Base-by-base conservation (phyloP, 345 rosid species). In the Citrus hindsii region DNA sequence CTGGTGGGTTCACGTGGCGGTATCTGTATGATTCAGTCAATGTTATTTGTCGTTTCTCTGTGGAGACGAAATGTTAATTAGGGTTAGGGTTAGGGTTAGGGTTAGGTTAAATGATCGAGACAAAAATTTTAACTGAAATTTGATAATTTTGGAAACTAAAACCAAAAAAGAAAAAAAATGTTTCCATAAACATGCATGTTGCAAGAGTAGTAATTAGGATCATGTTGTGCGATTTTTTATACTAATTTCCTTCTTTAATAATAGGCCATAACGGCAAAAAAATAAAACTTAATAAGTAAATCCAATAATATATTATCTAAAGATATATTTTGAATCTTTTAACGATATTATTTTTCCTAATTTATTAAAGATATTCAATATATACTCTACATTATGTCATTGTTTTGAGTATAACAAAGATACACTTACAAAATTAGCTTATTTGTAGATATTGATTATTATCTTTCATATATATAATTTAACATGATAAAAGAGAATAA, bases 131-230 rank as follows among this genome's bases (percentile, higher is more conserved):
- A 48, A 69, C 21, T 69, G 24, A 7, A 12, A 46, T 46, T 46
- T 46, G 18, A 46, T 5, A 53, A 48, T 19, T 28, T 5, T 7
- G 40, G 61, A 51, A 19, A 30, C 14, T 5, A 71, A 27, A 70
- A 48, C 14, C 4, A 46, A 46, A 46, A 46, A 12, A 13, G 14
- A 46, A 46, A 46, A 10, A 46, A 46, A 13, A 46, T 30, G 40
- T 71, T 70, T 53, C 61, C 59, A 71, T 27, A 51, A 71, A 30
- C 18, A 71, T 53, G n/a, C 38, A 71, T 30, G n/a, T 71, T 53
- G 62, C 40, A 24, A 51, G 28, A 71, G 1, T 19, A 30, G 53
- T 2, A 69, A 18, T 7, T 46, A 69, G 58, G 37, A 69, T 69
- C 33, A 69, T 40, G 28, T 30, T 53, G 38, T 51, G 74, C 28